These are phyloP conservation scores for Trichophyton equinum DNA, from an alignment of 2,329 filamentous ascomycete species.

Conservation along the genomic window DNA sequence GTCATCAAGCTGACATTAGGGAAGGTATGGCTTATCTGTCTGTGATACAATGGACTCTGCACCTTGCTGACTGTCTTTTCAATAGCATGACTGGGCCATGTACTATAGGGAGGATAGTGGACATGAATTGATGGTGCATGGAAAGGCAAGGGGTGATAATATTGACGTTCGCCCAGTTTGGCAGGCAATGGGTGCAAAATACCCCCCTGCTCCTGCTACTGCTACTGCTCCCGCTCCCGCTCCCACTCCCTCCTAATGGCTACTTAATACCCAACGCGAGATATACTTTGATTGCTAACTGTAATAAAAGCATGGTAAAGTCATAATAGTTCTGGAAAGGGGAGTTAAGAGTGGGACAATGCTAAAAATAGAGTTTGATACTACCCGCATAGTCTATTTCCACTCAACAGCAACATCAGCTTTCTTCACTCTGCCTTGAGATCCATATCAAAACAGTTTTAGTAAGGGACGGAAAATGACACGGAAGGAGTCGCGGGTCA, in stretches of 20 bases:
- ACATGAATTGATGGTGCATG: conserved; percentile 5
- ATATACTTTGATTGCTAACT: neutral
- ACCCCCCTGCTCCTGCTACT: too few relatives aligned
- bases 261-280: neutral
- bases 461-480: too few relatives aligned
- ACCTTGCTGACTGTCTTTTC: neutral
- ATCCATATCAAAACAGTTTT: too few relatives aligned
- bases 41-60: neutral
- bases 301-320: neutral
- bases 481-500: too few relatives aligned
- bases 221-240: too few relatives aligned
- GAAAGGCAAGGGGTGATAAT: neutral
- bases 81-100: conserved; percentile 1
- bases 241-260: neutral
- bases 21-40: conserved; percentile 27
- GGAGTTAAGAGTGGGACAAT: neutral
- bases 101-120: conserved; percentile 5
- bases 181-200: neutral
- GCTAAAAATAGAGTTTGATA: neutral
- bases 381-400: too few relatives aligned
- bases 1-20: conserved; percentile 45
- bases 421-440: too few relatives aligned
- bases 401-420: too few relatives aligned
- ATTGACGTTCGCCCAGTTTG: neutral
- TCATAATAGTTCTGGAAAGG: neutral